Base-by-base conservation (phyloP, 768 basidiomycete species). In the Xerocomellus intermedius region DNA sequence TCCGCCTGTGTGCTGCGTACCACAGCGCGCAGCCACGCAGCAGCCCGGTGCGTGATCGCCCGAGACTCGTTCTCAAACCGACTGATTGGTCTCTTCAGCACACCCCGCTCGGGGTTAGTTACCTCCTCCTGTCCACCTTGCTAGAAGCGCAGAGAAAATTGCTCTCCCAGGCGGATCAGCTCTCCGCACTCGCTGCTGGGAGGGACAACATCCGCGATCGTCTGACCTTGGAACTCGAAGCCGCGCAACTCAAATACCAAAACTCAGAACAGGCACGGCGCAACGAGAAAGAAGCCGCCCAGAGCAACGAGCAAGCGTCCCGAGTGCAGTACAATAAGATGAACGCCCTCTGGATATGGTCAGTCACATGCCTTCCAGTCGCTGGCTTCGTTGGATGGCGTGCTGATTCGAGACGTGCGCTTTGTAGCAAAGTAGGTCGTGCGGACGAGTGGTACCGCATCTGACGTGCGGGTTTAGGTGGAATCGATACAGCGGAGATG, bases 341-440 rank as follows among this genome's bases (percentile, higher is more conserved):
- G 41, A 30, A 54, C 32, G 24, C 17, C 8, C 8, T 8, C 28
- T 56, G 55, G 55, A 44, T 9, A 55, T 17, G 21, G 56, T 55
- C 42, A 30, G 55, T 54, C 38, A 5, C 38, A 4, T 12, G 13
- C 38, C 6, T 35, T 6, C 19, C 1, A 14, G 9, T 13, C 16
- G 6, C 37, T 8, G 4, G 10, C 28, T 13, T 19, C n/a, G 16
- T 17, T 22, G 22, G 39, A 42, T 28, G 8, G 24, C 16, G 5
- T 42, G 24, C 51, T 56, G 45, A 54, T 41, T 22, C 5, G 26
- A 14, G 7, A 22, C n/a, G 9, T 6, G 19, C 24, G 6, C 14
- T 19, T 36, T 32, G 45, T 33, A 56, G 52, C 21, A 46, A 47
- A 42, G 55, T 54, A 37, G 21, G 45, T 42, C 19, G n/a, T 16